Evolutionary conservation across 2,329 filamentous ascomycete genomes (phyloP).

Genomic region (Ramularia collo-cygni): DNA sequence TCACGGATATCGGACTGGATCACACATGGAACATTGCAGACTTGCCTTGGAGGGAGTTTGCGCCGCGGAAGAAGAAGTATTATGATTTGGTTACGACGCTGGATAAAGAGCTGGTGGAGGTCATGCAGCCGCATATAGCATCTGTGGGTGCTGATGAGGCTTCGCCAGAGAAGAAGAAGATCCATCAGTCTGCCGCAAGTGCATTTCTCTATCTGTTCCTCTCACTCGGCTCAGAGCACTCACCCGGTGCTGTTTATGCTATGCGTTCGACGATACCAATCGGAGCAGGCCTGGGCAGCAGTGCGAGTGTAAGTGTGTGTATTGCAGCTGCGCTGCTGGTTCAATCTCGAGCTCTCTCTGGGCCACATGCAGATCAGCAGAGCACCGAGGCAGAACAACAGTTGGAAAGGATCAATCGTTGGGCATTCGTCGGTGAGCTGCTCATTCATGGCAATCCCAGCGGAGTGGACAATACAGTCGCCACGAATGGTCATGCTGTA

Average conservation of each 20-base stretch:
- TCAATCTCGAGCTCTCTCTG: slow-evolving; percentile 80
- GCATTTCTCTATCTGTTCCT: slow-evolving; percentile 91
- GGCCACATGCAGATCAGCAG: slow-evolving; percentile 87
- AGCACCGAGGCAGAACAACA: slow-evolving; percentile 80
- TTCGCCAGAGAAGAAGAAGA: slow-evolving; percentile 66
- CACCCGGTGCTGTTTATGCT: slow-evolving; percentile 78
- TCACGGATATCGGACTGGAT: slow-evolving; percentile 81
- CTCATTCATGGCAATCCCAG: slow-evolving; percentile 96
- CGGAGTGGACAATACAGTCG: slow-evolving; percentile 93
- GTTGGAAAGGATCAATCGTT: slow-evolving; percentile 90
- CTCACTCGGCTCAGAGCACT: slow-evolving; percentile 71
- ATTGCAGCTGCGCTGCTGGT: slow-evolving; percentile 69
- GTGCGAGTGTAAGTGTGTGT: slow-evolving; percentile 90
- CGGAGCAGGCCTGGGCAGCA: slow-evolving; percentile 83
- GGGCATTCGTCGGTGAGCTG: slow-evolving; percentile 96
- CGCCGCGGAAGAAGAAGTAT: slow-evolving; percentile 88
- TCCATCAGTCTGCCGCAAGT: slow-evolving; percentile 73
- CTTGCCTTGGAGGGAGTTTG: slow-evolving; percentile 79
- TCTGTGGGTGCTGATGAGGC: slow-evolving; percentile 58
- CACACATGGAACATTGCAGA: slow-evolving; percentile 94
- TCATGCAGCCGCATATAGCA: slow-evolving; percentile 71
- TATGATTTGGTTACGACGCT: slow-evolving; percentile 75
- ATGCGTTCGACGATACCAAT: slow-evolving; percentile 91
- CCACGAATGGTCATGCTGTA: slow-evolving; percentile 88
- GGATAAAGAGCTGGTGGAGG: slow-evolving; percentile 72